Evolutionary conservation across 2,329 filamentous ascomycete species (phyloP).

Genomic region (Xylariales sp.): DNA sequence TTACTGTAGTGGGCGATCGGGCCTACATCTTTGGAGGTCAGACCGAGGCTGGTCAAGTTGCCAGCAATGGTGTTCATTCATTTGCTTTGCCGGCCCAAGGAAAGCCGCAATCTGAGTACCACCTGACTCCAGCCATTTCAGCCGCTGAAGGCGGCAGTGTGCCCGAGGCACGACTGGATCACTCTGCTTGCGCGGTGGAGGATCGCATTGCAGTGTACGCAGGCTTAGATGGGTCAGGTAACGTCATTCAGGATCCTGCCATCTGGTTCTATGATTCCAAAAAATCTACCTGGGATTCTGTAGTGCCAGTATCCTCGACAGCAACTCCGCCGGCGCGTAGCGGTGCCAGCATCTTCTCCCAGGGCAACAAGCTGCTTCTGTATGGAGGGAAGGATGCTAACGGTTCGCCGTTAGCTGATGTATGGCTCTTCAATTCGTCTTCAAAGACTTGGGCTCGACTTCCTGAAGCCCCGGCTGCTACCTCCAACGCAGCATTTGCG

Average conservation of each 20-base stretch:
- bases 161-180: slow-evolving; percentile 28
- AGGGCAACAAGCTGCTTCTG: slow-evolving; percentile 42
- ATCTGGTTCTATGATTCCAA: slow-evolving; percentile 35
- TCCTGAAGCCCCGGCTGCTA: slow-evolving; percentile 35
- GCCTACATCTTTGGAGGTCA: slow-evolving; percentile 54
- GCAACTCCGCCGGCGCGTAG: slow-evolving; percentile 23
- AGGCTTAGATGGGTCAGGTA: slow-evolving; percentile 26
- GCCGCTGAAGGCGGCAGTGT: slow-evolving; percentile 21
- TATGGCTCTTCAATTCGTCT: slow-evolving; percentile 46
- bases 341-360: slow-evolving; percentile 31
- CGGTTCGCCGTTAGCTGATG: slow-evolving; percentile 33
- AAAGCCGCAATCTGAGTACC: slow-evolving; percentile 28
- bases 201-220: slow-evolving; percentile 31
- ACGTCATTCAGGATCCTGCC: slow-evolving; percentile 25
- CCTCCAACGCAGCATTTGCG: slow-evolving; percentile 37
- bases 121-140: slow-evolving; percentile 27
- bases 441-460: slow-evolving; percentile 45
- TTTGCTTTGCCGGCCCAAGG: slow-evolving; percentile 43
- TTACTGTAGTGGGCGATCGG: slow-evolving; percentile 47
- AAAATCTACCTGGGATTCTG: slow-evolving; percentile 28
- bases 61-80: slow-evolving; percentile 46
- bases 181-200: slow-evolving; percentile 31
- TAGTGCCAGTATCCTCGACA: slow-evolving; percentile 18
- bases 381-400: slow-evolving; percentile 37
- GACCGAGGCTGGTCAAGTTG: slow-evolving; percentile 31